Evolutionary conservation across 2,329 filamentous ascomycete genomes (phyloP), one percentile per base, ranked within the genome.

Genomic region (Aspergillus tubingensis): DNA sequence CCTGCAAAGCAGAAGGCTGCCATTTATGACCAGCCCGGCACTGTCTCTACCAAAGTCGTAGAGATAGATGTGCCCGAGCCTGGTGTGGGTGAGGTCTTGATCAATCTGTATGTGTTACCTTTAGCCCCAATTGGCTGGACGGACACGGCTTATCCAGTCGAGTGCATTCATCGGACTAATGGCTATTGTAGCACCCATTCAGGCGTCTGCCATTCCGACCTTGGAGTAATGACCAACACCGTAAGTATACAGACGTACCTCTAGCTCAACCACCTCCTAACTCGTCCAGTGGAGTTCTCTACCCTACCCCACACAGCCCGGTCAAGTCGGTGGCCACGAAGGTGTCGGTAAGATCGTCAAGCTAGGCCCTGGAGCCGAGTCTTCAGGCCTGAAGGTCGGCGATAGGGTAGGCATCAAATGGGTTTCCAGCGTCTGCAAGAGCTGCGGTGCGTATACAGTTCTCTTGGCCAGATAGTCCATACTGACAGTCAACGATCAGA

Each of bases 321-420:
- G 85, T 8, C 87, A 89, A 72, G 82, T 89, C 3, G 88, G 88
- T 44, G 88, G 88, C 4, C 88, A 91, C 69, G 88, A 91, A 74
- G 88, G 88, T 17, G 84, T 90, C 1, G 86, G 86, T 44, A 83
- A 82, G 55, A 79, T 91, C 32, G 86, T 88, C 44, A 87, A 88
- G 70, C 78, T 91, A 62, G 88, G 88, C 0, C 79, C 86, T 0
- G 85, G 84, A 7, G 80, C 83, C 19, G 85, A 88, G 54, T 72
- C 68, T 39, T 78, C 83, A 1, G 81, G 80, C 5, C 77, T 90
- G 38, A 88, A 88, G 67, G 68, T 89, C n/a, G 87, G 87, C 5
- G 85, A 90, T 66, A 81, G 87, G 7, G 88, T 91, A 8, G 88
- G 88, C 13, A 84, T 91, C 70, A 91, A 91, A 74, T 90, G 87